phyloP scores from a whole-genome alignment of 1,139 yeast genomes.

The Suhomyces yuchorum region DNA sequence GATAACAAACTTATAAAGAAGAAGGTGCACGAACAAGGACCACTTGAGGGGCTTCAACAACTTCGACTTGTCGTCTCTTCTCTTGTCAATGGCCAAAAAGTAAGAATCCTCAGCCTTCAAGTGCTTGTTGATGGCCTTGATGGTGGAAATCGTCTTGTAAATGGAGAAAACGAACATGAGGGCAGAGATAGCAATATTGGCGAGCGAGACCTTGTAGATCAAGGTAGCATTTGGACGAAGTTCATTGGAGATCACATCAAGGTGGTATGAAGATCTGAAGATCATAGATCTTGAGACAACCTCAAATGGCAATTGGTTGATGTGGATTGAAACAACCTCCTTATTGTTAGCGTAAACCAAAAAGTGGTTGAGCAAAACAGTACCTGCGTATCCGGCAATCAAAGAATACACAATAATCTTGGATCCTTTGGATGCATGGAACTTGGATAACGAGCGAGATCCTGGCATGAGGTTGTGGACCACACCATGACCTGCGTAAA shows the following conservation, averaged over 20 bases:
- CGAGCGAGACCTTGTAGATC: slow-evolving; percentile 9
- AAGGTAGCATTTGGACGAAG: slow-evolving; percentile 1
- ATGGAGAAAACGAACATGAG: slow-evolving; percentile 5
- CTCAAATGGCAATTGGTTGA: slow-evolving; percentile 10
- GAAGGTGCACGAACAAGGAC: slow-evolving; percentile 16
- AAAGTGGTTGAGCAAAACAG: slow-evolving; percentile 8
- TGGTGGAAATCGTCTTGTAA: slow-evolving; percentile 3
- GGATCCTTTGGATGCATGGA: slow-evolving; percentile 6
- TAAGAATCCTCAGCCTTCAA: slow-evolving; percentile 5
- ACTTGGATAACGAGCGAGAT: slow-evolving; percentile 4
- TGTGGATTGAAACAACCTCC: slow-evolving; percentile 5
- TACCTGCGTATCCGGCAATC: background rate
- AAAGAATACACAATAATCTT: background rate
- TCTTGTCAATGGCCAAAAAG: slow-evolving; percentile 9
- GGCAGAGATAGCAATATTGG: slow-evolving; percentile 9
- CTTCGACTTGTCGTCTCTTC: slow-evolving; percentile 11
- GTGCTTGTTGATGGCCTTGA: slow-evolving; percentile 1
- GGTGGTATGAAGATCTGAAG: slow-evolving; percentile 8
- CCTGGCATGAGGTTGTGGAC: slow-evolving; percentile 6
- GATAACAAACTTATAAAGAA: slow-evolving; percentile 13
- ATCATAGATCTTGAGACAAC: slow-evolving; percentile 10
- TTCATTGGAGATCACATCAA: slow-evolving; percentile 6
- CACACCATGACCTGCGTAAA: slow-evolving; percentile 14
- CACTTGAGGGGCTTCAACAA: slow-evolving; percentile 12
- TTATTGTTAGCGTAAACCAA: slow-evolving; percentile 6